Percentiles rank a stretch among this genome's conserved stretches.
These are phyloP conservation scores for Huntiella omanensis DNA, from an alignment of 2,329 filamentous ascomycete species.

Conservation along the genomic window DNA sequence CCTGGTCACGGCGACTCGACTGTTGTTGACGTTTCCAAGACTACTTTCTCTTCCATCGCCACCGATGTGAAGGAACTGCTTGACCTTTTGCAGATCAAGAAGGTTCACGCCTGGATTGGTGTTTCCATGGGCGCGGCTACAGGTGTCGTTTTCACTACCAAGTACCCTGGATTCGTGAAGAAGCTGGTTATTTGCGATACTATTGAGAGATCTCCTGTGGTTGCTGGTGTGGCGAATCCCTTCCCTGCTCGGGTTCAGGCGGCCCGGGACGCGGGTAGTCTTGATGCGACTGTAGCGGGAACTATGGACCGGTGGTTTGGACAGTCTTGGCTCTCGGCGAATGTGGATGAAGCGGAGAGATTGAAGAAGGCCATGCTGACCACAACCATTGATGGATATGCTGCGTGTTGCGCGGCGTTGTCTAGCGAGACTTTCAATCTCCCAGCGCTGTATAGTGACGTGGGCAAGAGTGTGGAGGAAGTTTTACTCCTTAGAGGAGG, in stretches of 20 bases:
- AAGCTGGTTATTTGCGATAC: slow-evolving; percentile 24
- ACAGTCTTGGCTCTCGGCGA: slow-evolving; percentile 18
- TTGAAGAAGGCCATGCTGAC: slow-evolving; percentile 20
- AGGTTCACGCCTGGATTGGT: slow-evolving; percentile 23
- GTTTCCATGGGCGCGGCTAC: slow-evolving; percentile 27
- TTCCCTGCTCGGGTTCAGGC: slow-evolving; percentile 20
- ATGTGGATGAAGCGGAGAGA: slow-evolving; percentile 19
- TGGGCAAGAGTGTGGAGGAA: slow-evolving; percentile 19
- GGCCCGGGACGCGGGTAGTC: slow-evolving; percentile 18
- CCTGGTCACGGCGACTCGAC: slow-evolving; percentile 24
- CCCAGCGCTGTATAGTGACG: slow-evolving; percentile 17
- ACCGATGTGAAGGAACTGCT: slow-evolving; percentile 22
- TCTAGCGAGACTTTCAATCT: slow-evolving; percentile 21
- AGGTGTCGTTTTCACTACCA: slow-evolving; percentile 21
- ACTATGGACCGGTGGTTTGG: slow-evolving; percentile 26
- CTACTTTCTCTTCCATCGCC: slow-evolving; percentile 22
- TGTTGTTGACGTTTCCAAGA: slow-evolving; percentile 16
- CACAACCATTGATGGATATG: slow-evolving; percentile 23
- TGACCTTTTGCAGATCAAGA: slow-evolving; percentile 16
- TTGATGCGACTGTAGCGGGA: slow-evolving; percentile 17
- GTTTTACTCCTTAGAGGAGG: slow-evolving; percentile 23
- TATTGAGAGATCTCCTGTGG: slow-evolving; percentile 21
- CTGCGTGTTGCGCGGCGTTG: slow-evolving; percentile 23
- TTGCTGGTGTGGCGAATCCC: slow-evolving; percentile 19
- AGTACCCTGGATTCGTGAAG: slow-evolving; percentile 21